These are phyloP conservation scores for Ophiostoma sp. DNA, from an alignment of 2,329 filamentous ascomycete genomes.

Conservation along the genomic window DNA sequence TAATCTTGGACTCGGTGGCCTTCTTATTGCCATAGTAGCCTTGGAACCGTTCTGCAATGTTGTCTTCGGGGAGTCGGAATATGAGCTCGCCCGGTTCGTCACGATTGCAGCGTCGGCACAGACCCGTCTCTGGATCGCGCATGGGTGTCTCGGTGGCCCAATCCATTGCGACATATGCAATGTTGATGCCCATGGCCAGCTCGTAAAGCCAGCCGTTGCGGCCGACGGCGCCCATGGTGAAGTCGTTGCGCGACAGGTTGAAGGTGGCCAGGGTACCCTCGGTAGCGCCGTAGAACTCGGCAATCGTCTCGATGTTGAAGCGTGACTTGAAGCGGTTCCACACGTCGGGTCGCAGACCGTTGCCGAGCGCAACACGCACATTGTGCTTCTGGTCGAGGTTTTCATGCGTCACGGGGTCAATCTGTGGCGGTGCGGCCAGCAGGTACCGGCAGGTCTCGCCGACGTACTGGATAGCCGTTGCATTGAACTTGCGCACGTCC, in stretches of 20 bases:
- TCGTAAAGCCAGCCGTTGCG: slow-evolving; percentile 65
- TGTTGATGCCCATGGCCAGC: slow-evolving; percentile 50
- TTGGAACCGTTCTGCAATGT: slow-evolving; percentile 64
- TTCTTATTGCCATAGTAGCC: slow-evolving; percentile 76
- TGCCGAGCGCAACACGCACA: slow-evolving; percentile 77
- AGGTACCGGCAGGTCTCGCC: slow-evolving; percentile 86
- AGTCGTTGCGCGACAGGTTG: slow-evolving; percentile 73
- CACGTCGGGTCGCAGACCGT: slow-evolving; percentile 80
- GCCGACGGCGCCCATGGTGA: slow-evolving; percentile 74
- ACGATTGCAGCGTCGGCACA: slow-evolving; percentile 59
- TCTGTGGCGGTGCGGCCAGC: slow-evolving; percentile 63
- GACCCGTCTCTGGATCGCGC: slow-evolving; percentile 67
- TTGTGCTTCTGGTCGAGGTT: slow-evolving; percentile 70
- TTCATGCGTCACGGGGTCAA: slow-evolving; percentile 64
- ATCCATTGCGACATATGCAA: slow-evolving; percentile 69
- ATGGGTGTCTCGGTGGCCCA: slow-evolving; percentile 66
- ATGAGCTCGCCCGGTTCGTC: slow-evolving; percentile 75
- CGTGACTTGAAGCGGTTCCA: slow-evolving; percentile 82
- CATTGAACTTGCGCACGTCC: slow-evolving; percentile 67
- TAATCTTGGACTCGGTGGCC: slow-evolving; percentile 71
- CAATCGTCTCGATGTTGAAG: slow-evolving; percentile 71
- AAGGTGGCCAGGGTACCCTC: slow-evolving; percentile 69
- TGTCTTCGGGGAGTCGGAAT: slow-evolving; percentile 68
- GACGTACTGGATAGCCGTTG: slow-evolving; percentile 82
- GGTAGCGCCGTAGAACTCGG: slow-evolving; percentile 79